Evolutionary conservation across 108 stramenopile species (phyloP), one percentile per base, ranked within the genome.

Genomic region (Pseudonitzschia multistriata): DNA sequence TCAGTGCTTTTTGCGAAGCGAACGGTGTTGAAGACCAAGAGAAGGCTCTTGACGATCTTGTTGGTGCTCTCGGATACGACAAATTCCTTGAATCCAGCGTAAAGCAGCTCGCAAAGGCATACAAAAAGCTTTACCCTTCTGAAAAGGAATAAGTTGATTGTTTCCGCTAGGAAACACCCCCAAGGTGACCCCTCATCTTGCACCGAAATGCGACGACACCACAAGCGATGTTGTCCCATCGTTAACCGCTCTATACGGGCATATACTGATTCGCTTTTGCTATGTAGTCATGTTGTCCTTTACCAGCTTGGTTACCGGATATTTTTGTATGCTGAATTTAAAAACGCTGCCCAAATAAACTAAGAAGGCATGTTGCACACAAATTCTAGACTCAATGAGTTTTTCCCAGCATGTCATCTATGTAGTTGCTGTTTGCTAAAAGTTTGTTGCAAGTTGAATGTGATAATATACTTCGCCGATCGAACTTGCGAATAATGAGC

Each of bases 21-120:
- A 88, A 87, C 60, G 81, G 76, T 36, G 67, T 85, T 60, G 81
- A 80, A 22, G 76, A 68, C 72, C 62, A 70, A 28, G 78, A 71
- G 56, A 82, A 83, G 56, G 90, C 86, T 30, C 78, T 87, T 81
- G 81, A 85, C 30, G 85, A 90, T 62, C 79, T 95, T 70, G 80
- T 92, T 59, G 87, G 81, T 34, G 79, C 79, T 48, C 73, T 95
- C 72, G 93, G 93, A 83, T 92, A 92, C 79, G 83, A 80, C 25
- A 82, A 79, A 66, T 95, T 91, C 83, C 79, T 95, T 66, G 89
- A 95, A 74, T 76, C 83, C 49, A 75, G 71, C 55, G 70, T 82
- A 49, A 88, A 83, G 68, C 90, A 92, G 76, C 83, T 95, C 39
- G 74, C 74, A 66, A 90, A 89, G 84, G 81, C 83, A 28, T 95